Evolutionary conservation across 768 basidiomycete species (phyloP).

Genomic region (Tricholoma sp.): DNA sequence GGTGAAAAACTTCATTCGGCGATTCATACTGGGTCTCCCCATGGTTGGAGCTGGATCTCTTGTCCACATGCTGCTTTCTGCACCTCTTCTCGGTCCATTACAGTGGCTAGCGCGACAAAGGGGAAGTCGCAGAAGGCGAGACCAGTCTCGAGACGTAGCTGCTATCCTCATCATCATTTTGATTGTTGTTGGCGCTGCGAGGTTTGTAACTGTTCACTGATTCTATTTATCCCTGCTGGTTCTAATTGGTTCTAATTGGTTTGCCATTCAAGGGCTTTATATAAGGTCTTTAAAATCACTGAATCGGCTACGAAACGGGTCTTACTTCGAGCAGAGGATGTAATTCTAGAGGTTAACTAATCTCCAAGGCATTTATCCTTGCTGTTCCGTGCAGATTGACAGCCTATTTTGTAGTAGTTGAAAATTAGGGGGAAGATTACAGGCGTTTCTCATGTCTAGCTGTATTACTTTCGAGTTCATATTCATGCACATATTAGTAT

Average conservation of each 20-base stretch:
- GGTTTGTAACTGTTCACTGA: conserved; percentile 33
- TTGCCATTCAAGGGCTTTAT: conserved; percentile 58
- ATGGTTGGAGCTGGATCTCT: conserved; percentile 73
- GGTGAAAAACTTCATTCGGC: conserved; percentile 51
- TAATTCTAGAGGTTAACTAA: conserved; percentile 70
- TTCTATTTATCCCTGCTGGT: not conserved
- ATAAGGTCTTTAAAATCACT: conserved; percentile 64
- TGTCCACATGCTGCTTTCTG: conserved; percentile 62
- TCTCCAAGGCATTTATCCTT: not conserved
- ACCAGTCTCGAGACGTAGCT: conserved; percentile 55
- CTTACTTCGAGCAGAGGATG: conserved; percentile 70
- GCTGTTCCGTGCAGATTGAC: not conserved
- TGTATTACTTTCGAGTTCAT: too few species aligned
- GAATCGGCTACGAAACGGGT: conserved; percentile 52
- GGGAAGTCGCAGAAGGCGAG: conserved; percentile 48
- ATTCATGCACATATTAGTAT: not conserved
- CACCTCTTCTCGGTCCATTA: conserved; percentile 60
- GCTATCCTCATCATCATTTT: conserved; percentile 61
- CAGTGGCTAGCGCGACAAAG: conserved; percentile 68
- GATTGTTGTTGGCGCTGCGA: conserved; percentile 55
- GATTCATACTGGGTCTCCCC: conserved; percentile 75
- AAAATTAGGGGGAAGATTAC: too few species aligned
- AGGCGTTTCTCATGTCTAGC: not conserved
- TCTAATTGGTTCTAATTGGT: conserved; percentile 11
- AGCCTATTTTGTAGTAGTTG: too few species aligned